Evolutionary conservation across 2,329 filamentous ascomycete species (phyloP).

Genomic region (Epichloe sibirici): DNA sequence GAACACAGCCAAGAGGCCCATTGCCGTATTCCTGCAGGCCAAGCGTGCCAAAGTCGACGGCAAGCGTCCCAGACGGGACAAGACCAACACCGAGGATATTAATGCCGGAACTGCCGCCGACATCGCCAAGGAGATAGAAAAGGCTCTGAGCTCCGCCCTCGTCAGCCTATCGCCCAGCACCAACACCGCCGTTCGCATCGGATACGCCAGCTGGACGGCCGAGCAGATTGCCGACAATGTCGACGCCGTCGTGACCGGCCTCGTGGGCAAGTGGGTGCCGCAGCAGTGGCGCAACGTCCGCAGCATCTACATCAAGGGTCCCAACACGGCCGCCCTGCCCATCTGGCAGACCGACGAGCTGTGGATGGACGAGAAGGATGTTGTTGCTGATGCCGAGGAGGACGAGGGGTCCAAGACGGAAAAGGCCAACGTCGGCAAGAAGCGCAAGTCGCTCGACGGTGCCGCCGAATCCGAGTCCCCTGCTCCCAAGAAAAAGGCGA

Average conservation of each 20-base stretch:
- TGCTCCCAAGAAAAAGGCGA: slow-evolving; percentile 26
- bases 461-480: slow-evolving; percentile 30
- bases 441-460: slow-evolving; percentile 39
- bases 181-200: slow-evolving; percentile 71
- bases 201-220: slow-evolving; percentile 59
- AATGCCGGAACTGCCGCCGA: slow-evolving; percentile 45
- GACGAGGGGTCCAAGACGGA: slow-evolving; percentile 32
- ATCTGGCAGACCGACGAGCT: slow-evolving; percentile 89
- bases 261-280: slow-evolving; percentile 71
- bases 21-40: slow-evolving; percentile 62
- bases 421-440: slow-evolving; percentile 53
- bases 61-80: slow-evolving; percentile 45
- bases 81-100: slow-evolving; percentile 25
- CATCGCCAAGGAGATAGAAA: slow-evolving; percentile 70
- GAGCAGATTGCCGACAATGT: slow-evolving; percentile 74
- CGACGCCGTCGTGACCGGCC: slow-evolving; percentile 51
- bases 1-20: slow-evolving; percentile 67
- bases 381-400: slow-evolving; percentile 50
- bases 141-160: slow-evolving; percentile 62
- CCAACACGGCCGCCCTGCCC: slow-evolving; percentile 78
- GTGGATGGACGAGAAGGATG: slow-evolving; percentile 68
- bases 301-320: slow-evolving; percentile 80
- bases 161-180: slow-evolving; percentile 69
- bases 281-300: slow-evolving; percentile 82
- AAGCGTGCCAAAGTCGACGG: slow-evolving; percentile 48